Evolutionary conservation across 1,139 yeast genomes (phyloP), one percentile per base, ranked within the genome.

Genomic region (Zygotorulaspora mrakii): DNA sequence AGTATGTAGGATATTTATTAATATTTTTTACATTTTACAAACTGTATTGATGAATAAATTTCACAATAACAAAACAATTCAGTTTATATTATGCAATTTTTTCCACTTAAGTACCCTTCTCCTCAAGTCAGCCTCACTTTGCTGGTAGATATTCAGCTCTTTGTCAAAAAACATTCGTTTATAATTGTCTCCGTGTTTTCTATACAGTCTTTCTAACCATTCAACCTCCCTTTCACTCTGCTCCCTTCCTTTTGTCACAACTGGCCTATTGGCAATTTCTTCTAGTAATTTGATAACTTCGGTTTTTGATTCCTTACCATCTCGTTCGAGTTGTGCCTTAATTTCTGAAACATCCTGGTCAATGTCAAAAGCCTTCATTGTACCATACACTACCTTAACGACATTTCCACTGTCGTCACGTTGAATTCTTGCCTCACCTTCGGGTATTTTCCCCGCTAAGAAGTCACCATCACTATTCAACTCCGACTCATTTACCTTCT

Each of bases 131-230:
- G 95, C 94, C n/a, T 79, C 81, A 48, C 86, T 73, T 59, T 85
- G 89, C 66, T 88, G 96, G 64, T 75, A 77, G 2, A 83, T 74
- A 61, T 91, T 91, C 48, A 89, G 70, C 62, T 83, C 84, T 66
- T 75, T 77, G 61, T 91, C 98, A 84, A 95, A 83, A 61, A 79
- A 82, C 97, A 94, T 91, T 55, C 79, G 84, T 37, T 76, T 82
- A 60, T 79, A 88, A 61, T 91, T 82, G 48, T 88, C 94, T 13
- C 96, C 96, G 59, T 91, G 79, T 63, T 86, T 87, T 21, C 75
- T 77, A 45, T 80, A 73, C 37, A 91, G 69, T 17, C 66, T 65
- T 38, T 65, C 66, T 32, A 87, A 65, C 95, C 96, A 87, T 27
- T 74, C 83, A 35, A 64, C 66, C 64, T 91, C 97, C 54, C 95